Conservation (phyloP, 2,329 filamentous ascomycete genomes). For the Beauveria bassiana region DNA sequence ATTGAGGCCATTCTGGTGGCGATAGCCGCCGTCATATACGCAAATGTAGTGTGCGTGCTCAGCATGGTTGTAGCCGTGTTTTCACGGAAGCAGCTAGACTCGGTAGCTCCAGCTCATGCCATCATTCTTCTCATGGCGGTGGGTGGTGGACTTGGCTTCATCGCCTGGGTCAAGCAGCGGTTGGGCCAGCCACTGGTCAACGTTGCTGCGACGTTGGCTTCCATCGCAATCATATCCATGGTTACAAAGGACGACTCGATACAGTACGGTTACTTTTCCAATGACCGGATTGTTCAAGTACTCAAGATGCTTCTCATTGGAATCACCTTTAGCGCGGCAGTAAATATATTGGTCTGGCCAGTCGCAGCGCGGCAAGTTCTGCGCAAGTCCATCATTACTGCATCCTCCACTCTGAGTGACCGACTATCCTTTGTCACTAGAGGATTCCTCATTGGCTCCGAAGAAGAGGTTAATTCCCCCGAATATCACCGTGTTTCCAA, state of each 20-base stretch:
- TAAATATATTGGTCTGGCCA: slow-evolving; percentile 72
- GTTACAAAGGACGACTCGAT: slow-evolving; percentile 88
- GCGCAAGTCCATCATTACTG: slow-evolving; percentile 62
- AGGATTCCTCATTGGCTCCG: slow-evolving; percentile 75
- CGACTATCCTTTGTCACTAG: slow-evolving; percentile 74
- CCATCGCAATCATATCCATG: slow-evolving; percentile 81
- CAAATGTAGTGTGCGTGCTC: slow-evolving; percentile 59
- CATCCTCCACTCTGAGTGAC: slow-evolving; percentile 68
- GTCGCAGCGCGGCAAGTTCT: slow-evolving; percentile 68
- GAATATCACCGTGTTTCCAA: slow-evolving; percentile 55
- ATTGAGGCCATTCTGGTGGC: slow-evolving; percentile 74
- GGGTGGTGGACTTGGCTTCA: slow-evolving; percentile 76
- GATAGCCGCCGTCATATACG: slow-evolving; percentile 68
- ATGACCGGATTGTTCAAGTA: slow-evolving; percentile 73
- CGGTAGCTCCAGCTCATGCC: slow-evolving; percentile 65
- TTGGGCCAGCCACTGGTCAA: slow-evolving; percentile 74
- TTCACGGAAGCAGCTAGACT: slow-evolving; percentile 59
- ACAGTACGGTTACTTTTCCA: slow-evolving; percentile 72
- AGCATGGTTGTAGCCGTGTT: slow-evolving; percentile 86
- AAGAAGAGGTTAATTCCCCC: slow-evolving; percentile 64
- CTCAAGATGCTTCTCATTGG: slow-evolving; percentile 79
- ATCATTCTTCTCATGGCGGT: slow-evolving; percentile 78
- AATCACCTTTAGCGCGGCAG: slow-evolving; percentile 60
- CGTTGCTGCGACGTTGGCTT: slow-evolving; percentile 76
- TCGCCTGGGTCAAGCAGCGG: slow-evolving; percentile 80